Evolutionary conservation across 306 rosid genomes (phyloP).

Genomic region (Casuarina glauca): DNA sequence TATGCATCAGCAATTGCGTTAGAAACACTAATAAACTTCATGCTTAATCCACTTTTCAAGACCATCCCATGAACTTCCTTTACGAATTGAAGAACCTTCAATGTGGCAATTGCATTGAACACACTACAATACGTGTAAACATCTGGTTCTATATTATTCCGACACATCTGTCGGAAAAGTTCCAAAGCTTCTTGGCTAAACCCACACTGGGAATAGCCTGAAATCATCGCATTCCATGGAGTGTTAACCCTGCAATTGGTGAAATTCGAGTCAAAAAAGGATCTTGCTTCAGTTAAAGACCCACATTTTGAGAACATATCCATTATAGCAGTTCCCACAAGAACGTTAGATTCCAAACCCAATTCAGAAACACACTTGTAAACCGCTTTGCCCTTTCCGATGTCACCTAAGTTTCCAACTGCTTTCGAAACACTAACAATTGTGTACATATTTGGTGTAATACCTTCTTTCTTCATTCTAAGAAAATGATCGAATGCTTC

Average conservation of each 20-base stretch:
- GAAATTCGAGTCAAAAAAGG: constrained; percentile 46
- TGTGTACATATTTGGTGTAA: constrained; percentile 45
- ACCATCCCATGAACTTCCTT: constrained; percentile 51
- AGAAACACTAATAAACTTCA: constrained; percentile 34
- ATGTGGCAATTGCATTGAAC: constrained; percentile 58
- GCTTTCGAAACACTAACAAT: constrained; percentile 65
- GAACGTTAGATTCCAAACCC: constrained; percentile 50
- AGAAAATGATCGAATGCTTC: constrained; percentile 60
- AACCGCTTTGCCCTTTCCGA: constrained; percentile 50
- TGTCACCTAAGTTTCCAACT: constrained; percentile 48
- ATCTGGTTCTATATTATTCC: constrained; percentile 44
- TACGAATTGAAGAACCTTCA: constrained; percentile 36
- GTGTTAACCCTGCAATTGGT: constrained; percentile 38
- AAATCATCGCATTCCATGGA: constrained; percentile 83
- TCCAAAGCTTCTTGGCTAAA: constrained; percentile 56
- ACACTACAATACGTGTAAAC: constrained; percentile 66
- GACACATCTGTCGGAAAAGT: constrained; percentile 53
- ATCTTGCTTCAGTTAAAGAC: constrained; percentile 48
- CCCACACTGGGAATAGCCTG: constrained; percentile 62
- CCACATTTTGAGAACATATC: constrained; percentile 73
- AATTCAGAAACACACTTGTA: constrained; percentile 46
- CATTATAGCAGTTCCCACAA: constrained; percentile 68
- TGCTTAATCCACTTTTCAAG: constrained; percentile 51
- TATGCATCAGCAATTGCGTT: constrained; percentile 73
- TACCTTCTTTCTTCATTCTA: constrained; percentile 47